These are phyloP conservation scores for Adansonia madagascariensis DNA, from an alignment of 441 rosid species.

Conservation along the genomic window DNA sequence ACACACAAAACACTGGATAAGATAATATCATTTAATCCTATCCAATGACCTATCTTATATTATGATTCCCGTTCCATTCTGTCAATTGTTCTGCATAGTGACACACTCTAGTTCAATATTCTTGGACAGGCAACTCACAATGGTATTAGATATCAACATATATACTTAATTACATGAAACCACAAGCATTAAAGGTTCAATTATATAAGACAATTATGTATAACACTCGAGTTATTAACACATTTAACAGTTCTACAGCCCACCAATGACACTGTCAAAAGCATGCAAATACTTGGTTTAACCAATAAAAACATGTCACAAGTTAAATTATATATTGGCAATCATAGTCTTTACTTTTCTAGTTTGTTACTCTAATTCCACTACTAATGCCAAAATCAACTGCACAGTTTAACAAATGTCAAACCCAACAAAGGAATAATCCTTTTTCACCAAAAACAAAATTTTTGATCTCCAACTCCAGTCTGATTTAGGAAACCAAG, in stretches of 20 bases:
- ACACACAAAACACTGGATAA: background rate
- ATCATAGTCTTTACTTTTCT: background rate
- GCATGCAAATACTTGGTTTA: background rate
- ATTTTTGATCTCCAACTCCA: background rate
- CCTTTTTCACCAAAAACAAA: background rate
- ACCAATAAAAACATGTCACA: background rate
- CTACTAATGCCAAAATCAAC: background rate
- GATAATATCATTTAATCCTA: conserved; percentile 10
- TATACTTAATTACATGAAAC: conserved; percentile 4
- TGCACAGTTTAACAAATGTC: too few species aligned
- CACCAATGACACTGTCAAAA: background rate
- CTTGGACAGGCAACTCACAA: background rate
- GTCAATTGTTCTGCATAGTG: background rate
- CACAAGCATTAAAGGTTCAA: background rate
- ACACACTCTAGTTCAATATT: background rate
- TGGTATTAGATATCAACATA: background rate
- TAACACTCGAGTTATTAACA: background rate
- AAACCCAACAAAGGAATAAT: too few species aligned
- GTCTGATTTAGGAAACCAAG: background rate
- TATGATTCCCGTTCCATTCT: background rate
- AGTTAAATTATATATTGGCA: background rate
- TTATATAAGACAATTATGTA: background rate
- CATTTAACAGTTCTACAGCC: background rate
- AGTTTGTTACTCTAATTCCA: background rate
- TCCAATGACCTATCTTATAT: background rate